phyloP scores from a whole-genome alignment of 164 flowering plant species.

The Vitis rupestris region DNA sequence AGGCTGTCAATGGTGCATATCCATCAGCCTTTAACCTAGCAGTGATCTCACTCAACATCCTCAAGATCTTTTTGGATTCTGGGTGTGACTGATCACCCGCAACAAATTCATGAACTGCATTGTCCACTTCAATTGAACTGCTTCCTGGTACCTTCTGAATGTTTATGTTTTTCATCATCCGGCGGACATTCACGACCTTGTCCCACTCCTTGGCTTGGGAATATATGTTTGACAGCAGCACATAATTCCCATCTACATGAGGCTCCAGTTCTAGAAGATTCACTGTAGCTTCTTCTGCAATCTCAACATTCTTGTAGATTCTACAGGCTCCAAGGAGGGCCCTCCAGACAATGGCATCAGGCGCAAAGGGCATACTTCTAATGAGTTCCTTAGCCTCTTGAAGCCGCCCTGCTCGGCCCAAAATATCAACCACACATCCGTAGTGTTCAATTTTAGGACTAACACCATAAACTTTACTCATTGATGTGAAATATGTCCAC shows the following conservation, averaged over 20 bases:
- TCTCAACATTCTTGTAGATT: slow-evolving; percentile 25
- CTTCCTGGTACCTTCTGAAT: slow-evolving; percentile 36
- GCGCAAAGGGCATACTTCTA: slow-evolving; percentile 28
- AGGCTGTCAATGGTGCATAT: slow-evolving; percentile 17
- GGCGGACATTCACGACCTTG: slow-evolving; percentile 27
- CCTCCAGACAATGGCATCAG: slow-evolving; percentile 40
- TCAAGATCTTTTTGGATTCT: slow-evolving; percentile 22
- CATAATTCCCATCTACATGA: slow-evolving; percentile 34
- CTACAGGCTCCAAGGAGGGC: slow-evolving; percentile 36
- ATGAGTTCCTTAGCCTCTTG: slow-evolving; percentile 31
- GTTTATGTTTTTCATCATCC: slow-evolving; percentile 25
- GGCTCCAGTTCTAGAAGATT: slow-evolving; percentile 36
- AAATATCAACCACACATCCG: slow-evolving; percentile 40
- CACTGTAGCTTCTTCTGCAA: slow-evolving; percentile 28
- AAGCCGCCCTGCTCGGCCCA: slow-evolving; percentile 32
- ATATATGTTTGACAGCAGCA: slow-evolving; percentile 35
- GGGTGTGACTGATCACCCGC: slow-evolving; percentile 36
- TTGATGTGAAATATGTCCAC: slow-evolving; percentile 22
- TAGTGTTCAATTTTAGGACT: slow-evolving; percentile 35
- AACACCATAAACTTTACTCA: slow-evolving; percentile 24
- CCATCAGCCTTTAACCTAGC: slow-evolving; percentile 14
- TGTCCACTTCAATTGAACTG: slow-evolving; percentile 35
- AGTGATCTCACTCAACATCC: slow-evolving; percentile 26
- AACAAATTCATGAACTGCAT: slow-evolving; percentile 29
- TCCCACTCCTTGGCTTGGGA: slow-evolving; percentile 33